phyloP scores from a whole-genome alignment of 352 stramenopile species.

The Blastocystis sp. region DNA sequence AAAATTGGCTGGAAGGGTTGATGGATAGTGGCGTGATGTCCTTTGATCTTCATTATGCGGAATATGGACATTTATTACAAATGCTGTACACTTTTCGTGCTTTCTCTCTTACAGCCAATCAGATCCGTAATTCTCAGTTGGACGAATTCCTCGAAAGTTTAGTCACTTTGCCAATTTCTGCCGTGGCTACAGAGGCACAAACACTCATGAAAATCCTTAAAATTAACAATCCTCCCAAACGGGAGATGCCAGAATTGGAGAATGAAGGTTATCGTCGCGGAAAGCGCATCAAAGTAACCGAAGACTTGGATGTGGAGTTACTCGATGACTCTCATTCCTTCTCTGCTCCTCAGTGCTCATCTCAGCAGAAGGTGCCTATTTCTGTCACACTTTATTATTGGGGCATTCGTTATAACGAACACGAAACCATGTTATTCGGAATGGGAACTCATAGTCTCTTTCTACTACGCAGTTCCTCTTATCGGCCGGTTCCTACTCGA shows the following conservation, averaged over 20 bases:
- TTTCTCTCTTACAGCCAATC: background rate
- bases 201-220: background rate
- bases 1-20: background rate
- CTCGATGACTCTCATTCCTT: background rate
- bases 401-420: slow-evolving; percentile 20
- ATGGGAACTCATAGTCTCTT: background rate
- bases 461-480: background rate
- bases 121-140: background rate
- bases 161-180: background rate
- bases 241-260: background rate
- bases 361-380: background rate
- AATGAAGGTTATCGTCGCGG: background rate
- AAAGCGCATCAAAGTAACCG: background rate
- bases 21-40: background rate
- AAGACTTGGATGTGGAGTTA: background rate
- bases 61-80: background rate
- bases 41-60: background rate
- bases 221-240: background rate
- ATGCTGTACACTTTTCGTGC: slow-evolving; percentile 5
- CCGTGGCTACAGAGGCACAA: background rate
- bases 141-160: background rate
- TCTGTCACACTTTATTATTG: background rate
- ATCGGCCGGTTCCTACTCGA: background rate
- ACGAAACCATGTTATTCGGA: background rate
- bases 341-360: background rate